Percentiles rank a stretch among this genome's conserved stretches.
Evolutionary conservation across 1,284 basidiomycete genomes (phyloP).

Genomic region (Moesziomyces aphidis): DNA sequence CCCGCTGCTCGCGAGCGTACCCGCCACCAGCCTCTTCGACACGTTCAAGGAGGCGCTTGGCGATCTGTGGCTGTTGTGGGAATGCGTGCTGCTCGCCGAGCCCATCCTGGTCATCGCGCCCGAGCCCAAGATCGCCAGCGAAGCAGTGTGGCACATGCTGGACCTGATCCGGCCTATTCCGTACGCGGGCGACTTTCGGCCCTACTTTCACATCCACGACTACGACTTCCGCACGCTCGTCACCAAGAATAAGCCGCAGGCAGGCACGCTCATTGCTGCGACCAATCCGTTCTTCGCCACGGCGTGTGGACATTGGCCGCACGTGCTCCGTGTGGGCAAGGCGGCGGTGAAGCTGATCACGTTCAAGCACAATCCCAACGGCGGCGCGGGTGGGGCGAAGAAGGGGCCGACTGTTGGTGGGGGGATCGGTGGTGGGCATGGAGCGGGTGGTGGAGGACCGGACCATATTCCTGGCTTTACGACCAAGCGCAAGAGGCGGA

Average conservation of each 20-base stretch:
- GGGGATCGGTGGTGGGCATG: conserved; percentile 74
- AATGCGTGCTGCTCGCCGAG: conserved; percentile 78
- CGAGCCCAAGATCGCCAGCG: conserved; percentile 86
- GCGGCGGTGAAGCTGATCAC: conserved; percentile 44
- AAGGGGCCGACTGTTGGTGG: conserved; percentile 19
- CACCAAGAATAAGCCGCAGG: conserved; percentile 83
- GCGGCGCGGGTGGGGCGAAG: conserved; percentile 7
- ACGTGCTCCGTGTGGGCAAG: conserved; percentile 76
- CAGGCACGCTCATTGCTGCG: conserved; percentile 86
- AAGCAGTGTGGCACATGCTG: conserved; percentile 73
- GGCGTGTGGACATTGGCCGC: conserved; percentile 91
- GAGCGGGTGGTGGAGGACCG: conserved; percentile 56
- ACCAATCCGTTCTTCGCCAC: conserved; percentile 95
- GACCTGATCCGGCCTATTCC: conserved; percentile 90
- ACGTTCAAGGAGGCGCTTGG: conserved; percentile 71
- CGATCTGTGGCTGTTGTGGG: conserved; percentile 79
- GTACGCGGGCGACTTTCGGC: conserved; percentile 84
- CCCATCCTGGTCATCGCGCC: conserved; percentile 86
- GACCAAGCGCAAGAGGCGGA: conserved; percentile 83
- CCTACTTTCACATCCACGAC: conserved; percentile 96
- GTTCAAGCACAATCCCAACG: conserved; percentile 31
- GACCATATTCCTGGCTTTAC: conserved; percentile 68
- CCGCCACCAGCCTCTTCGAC: conserved; percentile 71
- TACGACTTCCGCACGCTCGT: conserved; percentile 81
- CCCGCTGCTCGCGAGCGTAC: conserved; percentile 76